A percentile compares a stretch with the other conserved stretches of the same genome.
phyloP scores from a whole-genome alignment of 2,329 filamentous ascomycete genomes.

The Fusarium concolor region DNA sequence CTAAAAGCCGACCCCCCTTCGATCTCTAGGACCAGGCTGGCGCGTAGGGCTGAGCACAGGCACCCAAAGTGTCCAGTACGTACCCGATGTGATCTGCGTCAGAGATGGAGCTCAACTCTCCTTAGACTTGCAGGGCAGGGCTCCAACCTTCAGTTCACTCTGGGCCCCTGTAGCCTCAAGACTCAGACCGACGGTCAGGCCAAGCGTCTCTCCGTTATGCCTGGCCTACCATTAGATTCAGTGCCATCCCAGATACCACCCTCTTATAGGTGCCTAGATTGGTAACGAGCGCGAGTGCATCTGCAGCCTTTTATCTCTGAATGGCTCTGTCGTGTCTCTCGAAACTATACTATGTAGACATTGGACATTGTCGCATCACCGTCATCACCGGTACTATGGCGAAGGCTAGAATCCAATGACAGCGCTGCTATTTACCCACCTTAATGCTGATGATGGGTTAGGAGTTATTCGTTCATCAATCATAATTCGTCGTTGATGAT shows the following conservation, averaged over 20 bases:
- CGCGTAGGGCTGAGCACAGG: slow-evolving; percentile 48
- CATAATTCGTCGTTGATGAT: slow-evolving; percentile 10
- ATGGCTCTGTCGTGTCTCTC: slow-evolving; percentile 5
- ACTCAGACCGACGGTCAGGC: slow-evolving; percentile 34
- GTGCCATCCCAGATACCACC: slow-evolving; percentile 27
- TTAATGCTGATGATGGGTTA: neutral
- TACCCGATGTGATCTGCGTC: slow-evolving; percentile 13
- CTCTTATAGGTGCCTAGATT: slow-evolving; percentile 31
- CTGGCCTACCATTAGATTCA: slow-evolving; percentile 1
- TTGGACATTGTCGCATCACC: slow-evolving; percentile 34
- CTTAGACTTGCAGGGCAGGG: slow-evolving; percentile 7
- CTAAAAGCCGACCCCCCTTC: slow-evolving; percentile 31
- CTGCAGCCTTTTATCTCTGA: slow-evolving; percentile 13
- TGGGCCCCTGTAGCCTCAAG: slow-evolving; percentile 16
- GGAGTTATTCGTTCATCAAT: slow-evolving; percentile 13
- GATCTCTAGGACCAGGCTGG: slow-evolving; percentile 34
- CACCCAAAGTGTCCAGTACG: slow-evolving; percentile 17
- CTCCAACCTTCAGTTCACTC: neutral
- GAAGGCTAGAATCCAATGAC: slow-evolving; percentile 1
- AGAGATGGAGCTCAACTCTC: slow-evolving; percentile 17
- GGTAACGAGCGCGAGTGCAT: slow-evolving; percentile 46
- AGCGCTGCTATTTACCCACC: slow-evolving; percentile 15
- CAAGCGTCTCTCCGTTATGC: slow-evolving; percentile 6
- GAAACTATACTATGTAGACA: neutral
- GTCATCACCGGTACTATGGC: slow-evolving; percentile 26